Evolutionary conservation across 495 filamentous ascomycete genomes (phyloP).

Genomic region (Aspergillus kassunensis): DNA sequence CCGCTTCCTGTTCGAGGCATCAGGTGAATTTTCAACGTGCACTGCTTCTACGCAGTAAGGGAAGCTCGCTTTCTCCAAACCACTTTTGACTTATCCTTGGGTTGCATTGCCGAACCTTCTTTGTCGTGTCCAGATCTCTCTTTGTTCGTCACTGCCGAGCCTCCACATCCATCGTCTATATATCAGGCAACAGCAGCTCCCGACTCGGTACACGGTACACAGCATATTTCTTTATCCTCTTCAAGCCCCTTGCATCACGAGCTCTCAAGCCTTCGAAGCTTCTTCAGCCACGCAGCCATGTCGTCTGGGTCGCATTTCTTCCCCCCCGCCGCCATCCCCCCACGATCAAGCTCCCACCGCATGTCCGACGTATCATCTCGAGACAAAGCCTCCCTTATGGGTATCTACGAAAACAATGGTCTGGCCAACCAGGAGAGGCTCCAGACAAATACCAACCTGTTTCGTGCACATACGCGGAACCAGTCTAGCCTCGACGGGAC

Average conservation of each 20-base stretch:
- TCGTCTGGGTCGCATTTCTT: conserved; percentile 35
- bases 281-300: conserved; percentile 13
- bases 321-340: conserved; percentile 60
- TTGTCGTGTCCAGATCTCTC: background rate
- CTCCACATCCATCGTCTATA: background rate
- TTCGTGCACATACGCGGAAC: conserved; percentile 32
- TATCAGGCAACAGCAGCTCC: background rate
- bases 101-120: background rate
- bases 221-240: background rate
- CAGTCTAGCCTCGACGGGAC: conserved; percentile 47
- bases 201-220: no score
- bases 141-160: background rate
- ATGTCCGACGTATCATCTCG: conserved; percentile 26
- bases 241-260: background rate
- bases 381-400: conserved; percentile 48
- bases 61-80: no score
- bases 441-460: conserved; percentile 26
- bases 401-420: conserved; percentile 15
- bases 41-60: background rate
- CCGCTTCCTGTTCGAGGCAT: background rate
- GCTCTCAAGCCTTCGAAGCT: no score
- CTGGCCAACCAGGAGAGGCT: conserved; percentile 48
- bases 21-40: background rate
- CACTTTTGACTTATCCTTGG: background rate
- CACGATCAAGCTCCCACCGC: conserved; percentile 46